phyloP scores from a whole-genome alignment of 371 early-diverging fungal species.

The Zychaea mexicana region DNA sequence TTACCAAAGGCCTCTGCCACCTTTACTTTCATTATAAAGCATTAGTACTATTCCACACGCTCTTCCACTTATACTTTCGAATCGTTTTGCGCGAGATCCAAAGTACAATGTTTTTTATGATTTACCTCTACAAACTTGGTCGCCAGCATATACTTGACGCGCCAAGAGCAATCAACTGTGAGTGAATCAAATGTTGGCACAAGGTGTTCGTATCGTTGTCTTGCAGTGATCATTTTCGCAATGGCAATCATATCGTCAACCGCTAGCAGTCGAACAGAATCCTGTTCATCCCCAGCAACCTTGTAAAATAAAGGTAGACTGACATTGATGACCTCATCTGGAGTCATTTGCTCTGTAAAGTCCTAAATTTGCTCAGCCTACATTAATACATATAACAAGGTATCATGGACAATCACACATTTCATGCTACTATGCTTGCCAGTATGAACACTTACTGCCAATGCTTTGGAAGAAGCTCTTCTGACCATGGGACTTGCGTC shows the following conservation, averaged over 20 bases:
- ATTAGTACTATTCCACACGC: not conserved
- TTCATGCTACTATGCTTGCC: too few relatives aligned
- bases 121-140: constrained; percentile 90
- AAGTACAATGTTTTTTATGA: too few relatives aligned
- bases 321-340: constrained; percentile 74
- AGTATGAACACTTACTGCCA: constrained; percentile 58
- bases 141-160: constrained; percentile 97
- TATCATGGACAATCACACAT: too few relatives aligned
- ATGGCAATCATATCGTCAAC: constrained; percentile 91
- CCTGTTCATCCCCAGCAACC: constrained; percentile 88
- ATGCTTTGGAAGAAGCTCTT: constrained; percentile 88
- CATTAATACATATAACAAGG: not conserved
- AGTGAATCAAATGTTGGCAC: constrained; percentile 74
- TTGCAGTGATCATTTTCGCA: constrained; percentile 75
- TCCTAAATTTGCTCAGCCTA: constrained; percentile 31
- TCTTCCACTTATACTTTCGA: not conserved
- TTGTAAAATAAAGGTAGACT: constrained; percentile 81
- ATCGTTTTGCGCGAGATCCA: too few relatives aligned
- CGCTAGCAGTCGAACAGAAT: constrained; percentile 95
- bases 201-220: constrained; percentile 76
- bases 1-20: constrained; percentile 81
- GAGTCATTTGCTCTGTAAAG: constrained; percentile 67
- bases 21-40: constrained; percentile 36
- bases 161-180: constrained; percentile 94
- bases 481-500: constrained; percentile 99